phyloP scores from a whole-genome alignment of 805 yeast genomes.

The Teunomyces lycoperdinae region DNA sequence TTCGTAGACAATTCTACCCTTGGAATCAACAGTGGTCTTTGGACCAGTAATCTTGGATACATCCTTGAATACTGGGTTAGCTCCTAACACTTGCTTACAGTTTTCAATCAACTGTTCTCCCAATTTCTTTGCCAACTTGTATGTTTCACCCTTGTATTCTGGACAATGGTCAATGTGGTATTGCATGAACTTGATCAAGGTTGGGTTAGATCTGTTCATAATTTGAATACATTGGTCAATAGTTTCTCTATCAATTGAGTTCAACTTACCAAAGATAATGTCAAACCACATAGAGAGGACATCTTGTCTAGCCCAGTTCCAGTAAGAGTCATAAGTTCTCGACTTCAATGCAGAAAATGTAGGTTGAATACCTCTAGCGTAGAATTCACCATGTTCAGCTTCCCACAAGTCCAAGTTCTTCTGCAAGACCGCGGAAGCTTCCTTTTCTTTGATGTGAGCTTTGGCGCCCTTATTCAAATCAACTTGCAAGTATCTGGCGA shows the following conservation, averaged over 20 bases:
- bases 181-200: slow-evolving; percentile 94
- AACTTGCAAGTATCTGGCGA: slow-evolving; percentile 91
- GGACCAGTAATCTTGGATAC: slow-evolving; percentile 95
- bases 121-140: slow-evolving; percentile 80
- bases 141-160: slow-evolving; percentile 82
- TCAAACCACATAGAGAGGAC: slow-evolving; percentile 90
- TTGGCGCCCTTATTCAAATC: slow-evolving; percentile 91
- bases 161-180: slow-evolving; percentile 83
- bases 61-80: slow-evolving; percentile 92
- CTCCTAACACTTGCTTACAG: slow-evolving; percentile 79
- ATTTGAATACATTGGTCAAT: slow-evolving; percentile 94
- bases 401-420: slow-evolving; percentile 89
- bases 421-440: slow-evolving; percentile 79
- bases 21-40: slow-evolving; percentile 79
- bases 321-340: slow-evolving; percentile 92
- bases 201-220: slow-evolving; percentile 95
- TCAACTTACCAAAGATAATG: slow-evolving; percentile 89
- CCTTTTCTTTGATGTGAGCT: slow-evolving; percentile 76
- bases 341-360: slow-evolving; percentile 90
- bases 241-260: slow-evolving; percentile 91
- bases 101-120: slow-evolving; percentile 95
- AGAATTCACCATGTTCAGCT: slow-evolving; percentile 82
- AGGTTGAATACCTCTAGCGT: slow-evolving; percentile 88
- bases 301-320: slow-evolving; percentile 99
- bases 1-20: slow-evolving; percentile 81